Evolutionary conservation across 176 grass and related monocot genomes (phyloP).

Genomic region (Thinopyrum elongatum): DNA sequence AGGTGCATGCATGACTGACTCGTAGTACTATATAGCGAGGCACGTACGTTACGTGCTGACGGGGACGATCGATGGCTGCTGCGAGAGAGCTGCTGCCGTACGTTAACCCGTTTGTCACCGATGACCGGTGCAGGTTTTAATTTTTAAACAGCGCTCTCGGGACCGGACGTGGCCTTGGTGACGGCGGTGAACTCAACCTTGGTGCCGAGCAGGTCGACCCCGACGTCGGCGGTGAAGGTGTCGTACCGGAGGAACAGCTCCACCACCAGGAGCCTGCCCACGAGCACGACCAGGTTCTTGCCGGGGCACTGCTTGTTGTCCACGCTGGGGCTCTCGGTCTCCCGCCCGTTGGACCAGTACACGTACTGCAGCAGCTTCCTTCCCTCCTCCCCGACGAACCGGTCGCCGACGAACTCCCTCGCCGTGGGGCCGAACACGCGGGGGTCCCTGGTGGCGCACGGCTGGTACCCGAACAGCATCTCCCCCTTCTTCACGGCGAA

Average conservation of each 20-base stretch:
- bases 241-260: slow-evolving; percentile 77
- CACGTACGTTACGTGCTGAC: not conserved
- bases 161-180: slow-evolving; percentile 44
- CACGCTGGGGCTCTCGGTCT: slow-evolving; percentile 52
- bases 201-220: slow-evolving; percentile 34
- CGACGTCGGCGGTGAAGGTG: slow-evolving; percentile 48
- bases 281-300: slow-evolving; percentile 66
- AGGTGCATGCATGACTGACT: not conserved
- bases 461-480: slow-evolving; percentile 82
- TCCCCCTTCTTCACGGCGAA: slow-evolving; percentile 61
- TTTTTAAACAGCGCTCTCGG: not conserved
- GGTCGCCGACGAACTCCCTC: slow-evolving; percentile 54
- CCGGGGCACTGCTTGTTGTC: slow-evolving; percentile 74
- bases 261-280: slow-evolving; percentile 60
- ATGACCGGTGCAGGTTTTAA: not conserved
- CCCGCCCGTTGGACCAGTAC: slow-evolving; percentile 65
- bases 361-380: slow-evolving; percentile 70
- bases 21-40: too few species aligned
- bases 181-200: slow-evolving; percentile 46
- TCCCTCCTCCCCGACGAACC: slow-evolving; percentile 61
- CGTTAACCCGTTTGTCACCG: not conserved
- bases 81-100: not conserved
- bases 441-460: slow-evolving; percentile 48
- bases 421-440: slow-evolving; percentile 57
- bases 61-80: too few species aligned